These are phyloP conservation scores for Cercospora zeina DNA, from an alignment of 2,329 filamentous ascomycete species.

Conservation along the genomic window DNA sequence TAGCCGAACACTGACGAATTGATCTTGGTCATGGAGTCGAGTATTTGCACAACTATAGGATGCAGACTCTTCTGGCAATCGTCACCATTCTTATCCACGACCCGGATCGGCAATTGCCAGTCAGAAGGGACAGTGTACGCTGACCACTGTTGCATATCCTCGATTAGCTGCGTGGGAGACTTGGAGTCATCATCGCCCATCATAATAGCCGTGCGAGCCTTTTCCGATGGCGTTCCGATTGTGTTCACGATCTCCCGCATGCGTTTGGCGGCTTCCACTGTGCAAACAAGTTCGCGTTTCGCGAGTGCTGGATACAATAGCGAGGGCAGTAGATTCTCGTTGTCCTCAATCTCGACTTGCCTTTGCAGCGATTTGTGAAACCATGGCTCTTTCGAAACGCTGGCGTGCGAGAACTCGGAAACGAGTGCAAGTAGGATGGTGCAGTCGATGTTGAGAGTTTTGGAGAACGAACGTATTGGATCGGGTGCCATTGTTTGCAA, in stretches of 20 bases:
- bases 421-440: constrained; percentile 71
- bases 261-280: constrained; percentile 62
- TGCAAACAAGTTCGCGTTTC: constrained; percentile 63
- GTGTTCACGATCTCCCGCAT: constrained; percentile 67
- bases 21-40: constrained; percentile 56
- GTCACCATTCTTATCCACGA: constrained; percentile 52
- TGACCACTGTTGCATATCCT: constrained; percentile 49
- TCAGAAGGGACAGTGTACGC: constrained; percentile 55
- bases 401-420: constrained; percentile 69
- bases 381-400: constrained; percentile 51
- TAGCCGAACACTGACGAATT: constrained; percentile 72
- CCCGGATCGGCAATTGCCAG: constrained; percentile 62
- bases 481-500: constrained; percentile 42
- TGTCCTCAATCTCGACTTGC: constrained; percentile 65
- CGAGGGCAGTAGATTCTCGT: constrained; percentile 60
- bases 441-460: constrained; percentile 61
- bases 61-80: constrained; percentile 49
- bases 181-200: constrained; percentile 51
- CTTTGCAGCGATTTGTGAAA: constrained; percentile 62
- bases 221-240: constrained; percentile 64
- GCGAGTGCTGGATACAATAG: constrained; percentile 64
- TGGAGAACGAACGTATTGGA: constrained; percentile 43
- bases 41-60: constrained; percentile 47
- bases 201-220: constrained; percentile 59
- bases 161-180: constrained; percentile 35